Conservation (phyloP, 805 yeast genomes). For the Wickerhamiella azyma region DNA sequence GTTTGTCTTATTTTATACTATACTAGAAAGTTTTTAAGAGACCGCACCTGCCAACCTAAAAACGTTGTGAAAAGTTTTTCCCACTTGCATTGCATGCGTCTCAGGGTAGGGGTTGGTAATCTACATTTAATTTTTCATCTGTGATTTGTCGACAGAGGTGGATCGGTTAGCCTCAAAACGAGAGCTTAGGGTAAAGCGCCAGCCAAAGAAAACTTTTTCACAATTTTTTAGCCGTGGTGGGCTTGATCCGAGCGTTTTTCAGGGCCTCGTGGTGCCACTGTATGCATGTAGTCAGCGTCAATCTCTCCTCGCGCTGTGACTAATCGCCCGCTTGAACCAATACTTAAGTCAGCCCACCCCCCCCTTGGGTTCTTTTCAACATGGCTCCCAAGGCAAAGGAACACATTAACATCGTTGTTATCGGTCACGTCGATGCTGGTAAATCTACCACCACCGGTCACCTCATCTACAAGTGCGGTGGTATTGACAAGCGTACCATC, state of each 20-base stretch:
- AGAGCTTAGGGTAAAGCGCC: neutral
- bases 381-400: slow-evolving; percentile 54
- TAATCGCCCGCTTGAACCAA: neutral
- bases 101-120: neutral
- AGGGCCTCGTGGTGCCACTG: neutral
- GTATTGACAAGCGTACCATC: slow-evolving; percentile 92
- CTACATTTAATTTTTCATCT: neutral
- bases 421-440: slow-evolving; percentile 99
- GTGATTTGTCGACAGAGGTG: neutral
- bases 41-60: neutral
- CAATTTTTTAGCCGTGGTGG: neutral
- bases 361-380: neutral
- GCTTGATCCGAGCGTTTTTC: neutral
- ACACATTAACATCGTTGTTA: slow-evolving; percentile 99
- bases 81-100: neutral
- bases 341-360: slow-evolving; percentile 6
- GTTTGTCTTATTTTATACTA: too few species aligned
- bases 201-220: neutral
- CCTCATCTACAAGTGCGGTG: slow-evolving; percentile 99
- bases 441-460: slow-evolving; percentile 99
- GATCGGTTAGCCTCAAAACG: neutral
- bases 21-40: too few species aligned
- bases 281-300: neutral
- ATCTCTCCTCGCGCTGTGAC: neutral
- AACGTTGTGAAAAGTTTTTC: neutral